Base-by-base conservation (phyloP, 108 stramenopile genomes). In the Nitzschia inconspicua region DNA sequence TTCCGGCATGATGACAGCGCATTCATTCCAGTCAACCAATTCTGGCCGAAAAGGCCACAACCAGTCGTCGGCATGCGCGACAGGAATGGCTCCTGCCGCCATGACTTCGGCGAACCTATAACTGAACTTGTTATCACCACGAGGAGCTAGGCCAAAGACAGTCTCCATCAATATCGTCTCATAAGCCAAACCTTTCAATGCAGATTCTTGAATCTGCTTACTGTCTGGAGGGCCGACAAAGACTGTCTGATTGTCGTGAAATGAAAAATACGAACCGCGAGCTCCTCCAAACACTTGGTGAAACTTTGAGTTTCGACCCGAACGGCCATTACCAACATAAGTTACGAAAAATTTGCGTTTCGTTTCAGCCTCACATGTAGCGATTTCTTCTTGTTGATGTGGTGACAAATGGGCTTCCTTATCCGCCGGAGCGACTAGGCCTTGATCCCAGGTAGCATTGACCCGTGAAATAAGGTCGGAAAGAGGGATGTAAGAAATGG, bases 121-220 rank as follows among this genome's bases (percentile, higher is more conserved):
- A 47, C 58, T 47, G 44, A 80, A 80, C 22, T 37, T 16, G 54
- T 80, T 76, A 36, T 80, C 79, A 0, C 79, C 75, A 0, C 79
- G 64, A 8, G 79, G 75, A 14, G 44, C 61, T 4, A 27, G 29
- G 6, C 65, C 70, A 55, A 80, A 76, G 1, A 24, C 14, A 0
- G 68, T 41, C 18, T 39, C 16, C 1, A 30, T 20, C 63, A 75
- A 0, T 11, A 70, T 6, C 10, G 10, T 59, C n/a, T n/a, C n/a
- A n/a, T n/a, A n/a, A n/a, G n/a, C 16, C 16, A 16, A 20, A 8
- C 13, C 16, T 9, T 16, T 16, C 8, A 16, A 14, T 16, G 9
- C 19, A 19, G 16, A n/a, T 16, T n/a, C 16, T 7, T 20, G 13
- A 47, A n/a, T 8, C 46, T 9, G 10, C 8, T n/a, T 9, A 47